Evolutionary conservation across 2,329 filamentous ascomycete genomes (phyloP).

Genomic region (Penicillium crustosum): DNA sequence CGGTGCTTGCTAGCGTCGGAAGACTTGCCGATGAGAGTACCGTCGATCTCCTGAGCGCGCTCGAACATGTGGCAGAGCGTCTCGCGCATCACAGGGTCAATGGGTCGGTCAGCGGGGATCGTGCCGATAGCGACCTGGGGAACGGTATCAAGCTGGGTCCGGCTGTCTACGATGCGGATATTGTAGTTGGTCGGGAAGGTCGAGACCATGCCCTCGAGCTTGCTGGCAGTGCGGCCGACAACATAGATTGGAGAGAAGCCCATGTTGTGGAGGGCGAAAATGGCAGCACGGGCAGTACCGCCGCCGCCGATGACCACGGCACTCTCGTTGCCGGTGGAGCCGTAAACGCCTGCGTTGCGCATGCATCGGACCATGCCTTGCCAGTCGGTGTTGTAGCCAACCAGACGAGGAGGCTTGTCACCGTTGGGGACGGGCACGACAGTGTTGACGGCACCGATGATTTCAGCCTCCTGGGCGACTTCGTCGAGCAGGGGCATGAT

Average conservation of each 20-base stretch:
- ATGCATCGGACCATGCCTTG: constrained; percentile 83
- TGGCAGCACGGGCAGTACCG: constrained; percentile 85
- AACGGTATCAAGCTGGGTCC: constrained; percentile 53
- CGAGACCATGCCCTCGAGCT: constrained; percentile 65
- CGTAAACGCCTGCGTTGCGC: constrained; percentile 63
- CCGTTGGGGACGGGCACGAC: constrained; percentile 64
- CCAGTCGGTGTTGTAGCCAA: constrained; percentile 96
- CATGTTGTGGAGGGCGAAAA: constrained; percentile 82
- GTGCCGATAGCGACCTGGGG: constrained; percentile 80
- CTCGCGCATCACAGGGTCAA: constrained; percentile 69
- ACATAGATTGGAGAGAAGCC: constrained; percentile 85
- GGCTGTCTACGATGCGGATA: constrained; percentile 61
- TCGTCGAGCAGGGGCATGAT: constrained; percentile 79
- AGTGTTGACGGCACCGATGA: constrained; percentile 93
- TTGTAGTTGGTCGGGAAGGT: constrained; percentile 75
- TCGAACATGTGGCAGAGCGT: constrained; percentile 59
- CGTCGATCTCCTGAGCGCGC: constrained; percentile 49
- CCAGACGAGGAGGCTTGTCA: constrained; percentile 53
- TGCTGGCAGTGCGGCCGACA: constrained; percentile 71
- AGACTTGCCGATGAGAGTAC: constrained; percentile 33
- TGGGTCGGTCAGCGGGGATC: constrained; percentile 82
- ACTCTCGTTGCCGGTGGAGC: constrained; percentile 45
- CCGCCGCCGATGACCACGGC: constrained; percentile 87
- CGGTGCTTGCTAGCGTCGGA: constrained; percentile 45
- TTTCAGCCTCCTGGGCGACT: constrained; percentile 72